Evolutionary conservation across 1,139 yeast species (phyloP).

Genomic region (Hemisphaericaspora xylanilytica): DNA sequence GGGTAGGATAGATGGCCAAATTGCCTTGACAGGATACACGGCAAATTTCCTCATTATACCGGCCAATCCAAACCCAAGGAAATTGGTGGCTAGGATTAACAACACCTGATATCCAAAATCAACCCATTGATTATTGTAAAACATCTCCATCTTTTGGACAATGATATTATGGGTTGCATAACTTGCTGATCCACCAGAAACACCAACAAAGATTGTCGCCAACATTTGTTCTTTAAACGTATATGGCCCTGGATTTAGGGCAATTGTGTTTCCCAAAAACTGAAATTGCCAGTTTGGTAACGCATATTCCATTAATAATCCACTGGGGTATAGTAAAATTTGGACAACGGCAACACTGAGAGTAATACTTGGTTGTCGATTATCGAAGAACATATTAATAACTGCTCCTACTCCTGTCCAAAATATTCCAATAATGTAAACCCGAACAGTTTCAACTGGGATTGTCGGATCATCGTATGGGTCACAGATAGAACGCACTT

Average conservation of each 20-base stretch:
- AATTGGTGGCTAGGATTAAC: slow-evolving; percentile 52
- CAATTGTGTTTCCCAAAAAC: slow-evolving; percentile 13
- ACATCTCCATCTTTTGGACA: slow-evolving; percentile 18
- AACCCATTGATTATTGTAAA: slow-evolving; percentile 38
- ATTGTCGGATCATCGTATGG: slow-evolving; percentile 51
- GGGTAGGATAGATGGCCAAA: slow-evolving; percentile 60
- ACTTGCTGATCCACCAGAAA: slow-evolving; percentile 21
- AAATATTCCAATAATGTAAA: slow-evolving; percentile 50
- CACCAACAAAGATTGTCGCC: slow-evolving; percentile 22
- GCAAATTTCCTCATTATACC: slow-evolving; percentile 57
- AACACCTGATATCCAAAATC: slow-evolving; percentile 48
- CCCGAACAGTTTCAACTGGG: slow-evolving; percentile 57
- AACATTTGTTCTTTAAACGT: slow-evolving; percentile 28
- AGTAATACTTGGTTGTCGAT: slow-evolving; percentile 53
- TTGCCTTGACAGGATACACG: slow-evolving; percentile 53
- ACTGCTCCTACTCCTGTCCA: slow-evolving; percentile 57
- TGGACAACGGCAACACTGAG: slow-evolving; percentile 37
- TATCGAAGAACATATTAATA: slow-evolving; percentile 56
- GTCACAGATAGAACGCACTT: slow-evolving; percentile 58
- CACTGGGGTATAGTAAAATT: slow-evolving; percentile 26
- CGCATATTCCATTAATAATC: slow-evolving; percentile 18
- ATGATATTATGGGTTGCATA: slow-evolving; percentile 23
- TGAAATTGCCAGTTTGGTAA: slow-evolving; percentile 22
- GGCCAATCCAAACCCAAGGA: slow-evolving; percentile 63
- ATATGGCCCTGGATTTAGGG: slow-evolving; percentile 32